Conservation (phyloP, 257 asterid genomes). For the Nicotiana undulata region DNA sequence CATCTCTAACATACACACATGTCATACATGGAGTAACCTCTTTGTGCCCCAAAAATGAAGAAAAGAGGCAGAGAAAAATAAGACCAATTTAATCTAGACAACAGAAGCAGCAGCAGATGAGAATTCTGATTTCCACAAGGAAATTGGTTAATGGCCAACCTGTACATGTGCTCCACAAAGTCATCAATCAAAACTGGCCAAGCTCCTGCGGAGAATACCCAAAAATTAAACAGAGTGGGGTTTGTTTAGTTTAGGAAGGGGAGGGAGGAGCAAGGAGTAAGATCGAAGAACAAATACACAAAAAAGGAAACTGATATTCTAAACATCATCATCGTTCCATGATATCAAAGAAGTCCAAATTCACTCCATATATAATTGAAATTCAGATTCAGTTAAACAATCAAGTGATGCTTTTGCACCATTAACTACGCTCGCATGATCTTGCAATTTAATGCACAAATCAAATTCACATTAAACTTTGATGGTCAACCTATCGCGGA, state of each 20-base stretch:
- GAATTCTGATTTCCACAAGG: neutral
- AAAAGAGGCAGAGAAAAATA: neutral
- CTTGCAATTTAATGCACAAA: neutral
- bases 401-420: neutral
- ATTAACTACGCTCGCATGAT: neutral
- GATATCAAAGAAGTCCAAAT: neutral
- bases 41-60: neutral
- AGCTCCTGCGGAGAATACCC: conserved; percentile 59
- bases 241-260: neutral
- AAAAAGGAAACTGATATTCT: neutral
- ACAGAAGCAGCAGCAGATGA: neutral
- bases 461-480: neutral
- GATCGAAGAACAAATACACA: neutral
- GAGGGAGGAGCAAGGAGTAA: conserved; percentile 3
- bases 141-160: conserved; percentile 33
- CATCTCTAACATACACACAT: neutral
- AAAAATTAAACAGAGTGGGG: neutral
- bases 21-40: neutral
- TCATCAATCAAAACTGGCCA: conserved; percentile 97
- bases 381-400: neutral
- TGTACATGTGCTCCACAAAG: conserved; percentile 91
- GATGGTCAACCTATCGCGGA: neutral
- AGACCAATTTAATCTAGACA: neutral
- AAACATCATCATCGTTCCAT: neutral
- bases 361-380: neutral